phyloP scores from a whole-genome alignment of 257 asterid species.

The Ophiorrhiza pumila region DNA sequence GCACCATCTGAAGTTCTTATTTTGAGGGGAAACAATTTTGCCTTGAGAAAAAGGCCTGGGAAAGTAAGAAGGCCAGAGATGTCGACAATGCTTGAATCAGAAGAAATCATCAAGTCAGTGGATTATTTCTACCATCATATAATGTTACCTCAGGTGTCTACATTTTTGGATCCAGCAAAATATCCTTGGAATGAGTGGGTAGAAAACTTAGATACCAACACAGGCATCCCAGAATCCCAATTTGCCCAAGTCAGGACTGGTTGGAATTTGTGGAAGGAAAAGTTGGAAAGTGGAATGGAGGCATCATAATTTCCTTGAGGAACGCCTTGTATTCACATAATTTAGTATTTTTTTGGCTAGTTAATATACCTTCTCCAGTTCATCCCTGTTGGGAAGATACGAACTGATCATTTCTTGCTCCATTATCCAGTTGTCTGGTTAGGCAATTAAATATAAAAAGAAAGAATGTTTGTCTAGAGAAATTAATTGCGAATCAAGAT shows the following conservation, averaged over 20 bases:
- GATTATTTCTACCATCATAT: slow-evolving; percentile 58
- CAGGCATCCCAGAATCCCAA: slow-evolving; percentile 67
- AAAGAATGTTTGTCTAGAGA: background rate
- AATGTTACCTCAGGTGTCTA: slow-evolving; percentile 63
- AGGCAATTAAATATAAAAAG: no score
- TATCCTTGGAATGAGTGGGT: slow-evolving; percentile 88
- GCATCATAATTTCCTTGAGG: slow-evolving; percentile 29
- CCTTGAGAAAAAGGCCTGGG: slow-evolving; percentile 66
- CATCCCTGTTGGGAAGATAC: background rate
- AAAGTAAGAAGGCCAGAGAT: slow-evolving; percentile 73
- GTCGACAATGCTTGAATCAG: slow-evolving; percentile 71
- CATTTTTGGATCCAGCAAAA: slow-evolving; percentile 56
- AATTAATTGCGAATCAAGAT: background rate
- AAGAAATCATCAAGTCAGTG: slow-evolving; percentile 59
- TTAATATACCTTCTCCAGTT: background rate
- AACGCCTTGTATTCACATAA: slow-evolving; percentile 5
- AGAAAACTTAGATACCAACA: slow-evolving; percentile 55
- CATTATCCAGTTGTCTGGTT: background rate
- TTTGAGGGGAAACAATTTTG: slow-evolving; percentile 69
- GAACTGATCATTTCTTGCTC: background rate
- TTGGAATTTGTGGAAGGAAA: slow-evolving; percentile 63
- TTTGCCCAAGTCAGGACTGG: slow-evolving; percentile 62
- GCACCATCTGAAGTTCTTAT: slow-evolving; percentile 92
- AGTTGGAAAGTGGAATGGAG: slow-evolving; percentile 28
- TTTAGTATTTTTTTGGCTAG: background rate